phyloP scores from a whole-genome alignment of 805 yeast genomes.

The Wickerhamiella kurtzmanii region DNA sequence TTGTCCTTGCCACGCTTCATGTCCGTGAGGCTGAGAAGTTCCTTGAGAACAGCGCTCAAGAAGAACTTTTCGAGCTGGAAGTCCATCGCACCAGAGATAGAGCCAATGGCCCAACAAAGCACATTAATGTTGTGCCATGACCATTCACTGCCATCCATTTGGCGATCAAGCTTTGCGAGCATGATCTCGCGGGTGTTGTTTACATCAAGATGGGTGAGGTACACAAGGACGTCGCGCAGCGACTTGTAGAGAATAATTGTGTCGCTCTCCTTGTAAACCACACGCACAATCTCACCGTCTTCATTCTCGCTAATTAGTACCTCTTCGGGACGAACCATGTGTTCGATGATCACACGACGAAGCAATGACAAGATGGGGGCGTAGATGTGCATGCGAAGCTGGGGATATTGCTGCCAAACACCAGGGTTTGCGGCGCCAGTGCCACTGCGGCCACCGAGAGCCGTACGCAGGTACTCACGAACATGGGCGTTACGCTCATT shows the following conservation, averaged over 20 bases:
- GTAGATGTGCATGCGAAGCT: conserved; percentile 71
- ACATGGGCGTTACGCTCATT: conserved; percentile 60
- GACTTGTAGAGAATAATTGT: conserved; percentile 91
- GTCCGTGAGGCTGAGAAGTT: conserved; percentile 79
- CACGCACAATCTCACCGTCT: conserved; percentile 97
- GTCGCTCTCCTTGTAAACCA: conserved; percentile 91
- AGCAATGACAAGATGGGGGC: conserved; percentile 64
- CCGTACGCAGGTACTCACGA: conserved; percentile 36
- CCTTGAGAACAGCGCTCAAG: conserved; percentile 85
- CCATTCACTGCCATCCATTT: conserved; percentile 96
- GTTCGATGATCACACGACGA: conserved; percentile 87
- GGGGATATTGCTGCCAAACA: conserved; percentile 1
- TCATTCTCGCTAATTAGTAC: conserved; percentile 94
- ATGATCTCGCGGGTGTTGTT: conserved; percentile 86
- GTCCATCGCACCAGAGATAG: conserved; percentile 96
- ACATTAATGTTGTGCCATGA: conserved; percentile 98
- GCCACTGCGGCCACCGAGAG: conserved; percentile 21
- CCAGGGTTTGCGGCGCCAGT: conserved; percentile 71
- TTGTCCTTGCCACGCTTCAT: conserved; percentile 95
- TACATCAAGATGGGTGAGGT: conserved; percentile 89
- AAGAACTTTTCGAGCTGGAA: conserved; percentile 95
- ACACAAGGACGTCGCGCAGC: conserved; percentile 90
- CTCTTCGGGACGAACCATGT: conserved; percentile 98
- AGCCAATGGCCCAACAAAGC: conserved; percentile 98
- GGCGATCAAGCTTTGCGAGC: conserved; percentile 82